Base-by-base conservation (phyloP, 2,329 filamentous ascomycete species). In the Aureobasidium sp. region DNA sequence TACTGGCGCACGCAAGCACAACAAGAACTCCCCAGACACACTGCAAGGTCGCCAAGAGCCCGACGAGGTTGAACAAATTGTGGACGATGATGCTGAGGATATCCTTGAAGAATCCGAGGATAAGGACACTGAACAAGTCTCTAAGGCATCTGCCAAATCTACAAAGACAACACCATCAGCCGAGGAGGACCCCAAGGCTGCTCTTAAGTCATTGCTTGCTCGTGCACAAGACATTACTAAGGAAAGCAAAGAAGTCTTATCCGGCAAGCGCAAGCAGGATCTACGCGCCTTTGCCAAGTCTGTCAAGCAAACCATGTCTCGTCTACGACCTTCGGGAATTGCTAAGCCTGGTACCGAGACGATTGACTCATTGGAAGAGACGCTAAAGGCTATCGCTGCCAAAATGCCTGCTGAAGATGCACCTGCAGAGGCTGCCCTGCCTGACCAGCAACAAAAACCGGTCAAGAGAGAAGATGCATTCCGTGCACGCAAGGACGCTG, bases 251-350 rank as follows among this genome's bases (percentile, higher is more conserved):
- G 75, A 79, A 27, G 65, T 69, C 27, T 76, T 91, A 37, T 81
- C 82, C 36, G 89, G 84, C 59, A 88, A 86, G 72, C 85, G 87
- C 71, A 94, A 93, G 79, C 85, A 87, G 70, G 82, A 86, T 59
- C 80, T 95, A 59, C 88, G 91, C 55, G 77, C 81, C n/a, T 89
- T 95, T 76, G 79, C 87, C 63, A 82, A 82, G 67, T 79, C 82
- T 30, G 81, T 89, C 49, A 84, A 84, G 68, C 80, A 81, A 49
- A 82, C 88, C 48, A 79, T 93, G 51, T 78, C 81, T 58, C 80
- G 82, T 61, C 78, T 82, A 64, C 71, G 72, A 34, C 65, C 64
- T 39, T 51, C 54, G 16, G 63, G 66, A 36, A 55, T 62, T 16
- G 51, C 36, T 32, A 61, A 63, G 10, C 63, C 65, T 16, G 60